Base-by-base conservation (phyloP, 2,329 filamentous ascomycete species). In the Aspergillus sp. region DNA sequence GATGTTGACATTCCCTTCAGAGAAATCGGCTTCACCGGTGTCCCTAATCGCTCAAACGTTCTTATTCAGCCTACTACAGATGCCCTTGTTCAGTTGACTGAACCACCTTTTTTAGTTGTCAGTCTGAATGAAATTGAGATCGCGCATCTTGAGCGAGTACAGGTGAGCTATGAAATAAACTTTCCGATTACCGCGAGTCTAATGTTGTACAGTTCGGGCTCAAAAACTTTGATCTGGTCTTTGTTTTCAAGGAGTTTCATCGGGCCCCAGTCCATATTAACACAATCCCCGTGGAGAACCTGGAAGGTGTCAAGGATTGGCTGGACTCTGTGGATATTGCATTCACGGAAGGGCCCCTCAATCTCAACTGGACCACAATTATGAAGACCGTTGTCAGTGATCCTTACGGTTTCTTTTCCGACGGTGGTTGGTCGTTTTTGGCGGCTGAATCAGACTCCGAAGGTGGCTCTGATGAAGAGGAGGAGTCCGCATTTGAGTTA, bases 331-430 rank as follows among this genome's bases (percentile, higher is more conserved):
- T 95, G 48, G 93, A 99, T 70, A 96, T 99, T 70, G 88, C 95
- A 17, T 98, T 88, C 80, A 90, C 87, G 12, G 96, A 99, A 76
- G 95, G 95, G 56, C 95, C 93, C 1, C 86, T 99, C 65, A 99
- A 99, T 79, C 83, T 99, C 56, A 98, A 98, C 82, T 99, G 95
- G 95, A 89, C 90, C 11, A 96, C 93, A 15, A 99, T 99, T 71
- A 99, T 99, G 92, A 99, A 99, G 83, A 99, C 95, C 0, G 93
- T 99, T 24, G 93, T 90, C 18, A 88, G 89, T 36, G 93, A 99
- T 71, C 91, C 95, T 2, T 93, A 99, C 72, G 86, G 89, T 66
- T 99, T 99, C 85, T 99, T 97, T 75, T 85, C 83, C 4, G 93
- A 98, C 63, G 95, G 96, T 32, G 95, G 95, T 45, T 99, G 95